Conservation (phyloP, 2,329 filamentous ascomycete genomes). For the Stagonosporopsis vannaccii region DNA sequence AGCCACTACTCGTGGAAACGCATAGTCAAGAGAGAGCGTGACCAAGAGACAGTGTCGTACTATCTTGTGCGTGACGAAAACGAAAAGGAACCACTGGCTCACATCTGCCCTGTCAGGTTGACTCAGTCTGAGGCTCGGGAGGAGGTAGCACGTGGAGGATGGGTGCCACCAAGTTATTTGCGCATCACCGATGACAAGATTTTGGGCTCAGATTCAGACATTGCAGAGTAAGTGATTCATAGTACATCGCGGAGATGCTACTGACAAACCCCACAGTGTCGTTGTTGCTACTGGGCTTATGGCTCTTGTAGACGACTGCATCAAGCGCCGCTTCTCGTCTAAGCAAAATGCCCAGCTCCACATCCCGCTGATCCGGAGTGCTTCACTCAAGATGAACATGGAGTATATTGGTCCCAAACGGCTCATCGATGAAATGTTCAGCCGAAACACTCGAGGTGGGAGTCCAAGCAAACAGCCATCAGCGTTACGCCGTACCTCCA, state of each 20-base stretch:
- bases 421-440: conserved; percentile 70
- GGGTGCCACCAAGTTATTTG: conserved; percentile 90
- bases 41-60: conserved; percentile 72
- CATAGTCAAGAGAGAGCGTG: conserved; percentile 68
- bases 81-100: conserved; percentile 70
- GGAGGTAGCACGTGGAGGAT: conserved; percentile 81
- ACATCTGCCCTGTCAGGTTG: conserved; percentile 82
- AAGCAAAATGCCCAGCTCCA: conserved; percentile 61
- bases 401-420: conserved; percentile 69
- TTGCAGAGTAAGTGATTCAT: conserved; percentile 77
- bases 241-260: not conserved
- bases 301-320: conserved; percentile 88
- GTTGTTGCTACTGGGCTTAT: conserved; percentile 90
- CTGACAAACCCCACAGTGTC: conserved; percentile 64
- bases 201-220: conserved; percentile 74
- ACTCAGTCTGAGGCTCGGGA: conserved; percentile 73
- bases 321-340: conserved; percentile 77
- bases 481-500: conserved; percentile 33
- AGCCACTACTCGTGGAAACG: conserved; percentile 85
- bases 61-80: conserved; percentile 76
- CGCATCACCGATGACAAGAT: conserved; percentile 82
- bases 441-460: conserved; percentile 50
- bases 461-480: conserved; percentile 37
- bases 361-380: conserved; percentile 59
- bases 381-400: conserved; percentile 63